Evolutionary conservation across 306 rosid genomes (phyloP), one percentile per base, ranked within the genome.

Genomic region (Herpetospermum pedunculosum): DNA sequence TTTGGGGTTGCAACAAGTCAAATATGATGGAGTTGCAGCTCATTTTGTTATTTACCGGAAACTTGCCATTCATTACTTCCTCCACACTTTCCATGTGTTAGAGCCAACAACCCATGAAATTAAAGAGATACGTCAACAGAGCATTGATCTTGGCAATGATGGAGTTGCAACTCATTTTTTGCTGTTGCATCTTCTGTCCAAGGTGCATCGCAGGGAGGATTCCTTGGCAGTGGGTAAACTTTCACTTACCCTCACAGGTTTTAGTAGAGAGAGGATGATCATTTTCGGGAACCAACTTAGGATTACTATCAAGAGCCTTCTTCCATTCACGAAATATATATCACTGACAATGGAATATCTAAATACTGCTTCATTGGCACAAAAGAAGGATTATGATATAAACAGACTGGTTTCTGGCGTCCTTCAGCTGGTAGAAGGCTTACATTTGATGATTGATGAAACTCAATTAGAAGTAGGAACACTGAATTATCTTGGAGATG

Each of bases 111-210:
- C 85, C 10, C 80, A 85, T 63, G 49, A 75, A 78, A 77, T 94
- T 58, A 89, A 65, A 81, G 90, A 83, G 71, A 88, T 88, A 29
- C 86, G 97, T 64, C 88, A 94, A 81, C 92, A 91, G 29, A 87
- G 92, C 2, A 47, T 80, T 60, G 83, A 88, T 83, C 90, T 94
- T 41, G 96, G 97, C 32, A 84, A 87, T 77, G 99, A 94, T 89
- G 87, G 73, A 9, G 35, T 91, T 30, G 89, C 97, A 79, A 92
- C 97, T 73, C 85, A 91, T 80, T 89, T 89, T 83, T 60, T 91
- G 86, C 80, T 94, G 81, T 82, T 94, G 78, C 99, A 94, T 86
- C 96, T 94, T 77, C 77, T 91, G 35, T 94, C 97, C 75, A 88
- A 67, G 85, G 99, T 91, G 74, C 83, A 91, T 78, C 75, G 88